Conservation (phyloP, 306 rosid species). For the cucumber (Cucumis sativus) region Cucumber_9930_V3 NC_026660.2:6890501-6891000, state of each 20-base stretch:
- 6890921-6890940: conserved; percentile 76
- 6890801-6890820: background rate
- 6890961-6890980: conserved; percentile 67
- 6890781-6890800: background rate
- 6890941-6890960: conserved; percentile 85
- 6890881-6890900: background rate
- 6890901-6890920: conserved; percentile 22
- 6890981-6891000: conserved; percentile 6
- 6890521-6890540: conserved; percentile 69
- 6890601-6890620: conserved; percentile 80
- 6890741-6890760: background rate
- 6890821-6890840: background rate
- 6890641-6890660: conserved; percentile 18
- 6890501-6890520: conserved; percentile 84
- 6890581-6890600: conserved; percentile 76
- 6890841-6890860: background rate
- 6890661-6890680: background rate
- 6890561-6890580: conserved; percentile 29
- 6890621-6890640: conserved; percentile 94
- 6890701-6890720: background rate
- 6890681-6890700: background rate
- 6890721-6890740: conserved; percentile 3
- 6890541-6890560: conserved; percentile 30
- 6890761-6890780: background rate
- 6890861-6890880: background rate